Evolutionary conservation across 2,329 filamentous ascomycete species (phyloP), one percentile per base, ranked within the genome.

Genomic region (Talaromyces sp.): DNA sequence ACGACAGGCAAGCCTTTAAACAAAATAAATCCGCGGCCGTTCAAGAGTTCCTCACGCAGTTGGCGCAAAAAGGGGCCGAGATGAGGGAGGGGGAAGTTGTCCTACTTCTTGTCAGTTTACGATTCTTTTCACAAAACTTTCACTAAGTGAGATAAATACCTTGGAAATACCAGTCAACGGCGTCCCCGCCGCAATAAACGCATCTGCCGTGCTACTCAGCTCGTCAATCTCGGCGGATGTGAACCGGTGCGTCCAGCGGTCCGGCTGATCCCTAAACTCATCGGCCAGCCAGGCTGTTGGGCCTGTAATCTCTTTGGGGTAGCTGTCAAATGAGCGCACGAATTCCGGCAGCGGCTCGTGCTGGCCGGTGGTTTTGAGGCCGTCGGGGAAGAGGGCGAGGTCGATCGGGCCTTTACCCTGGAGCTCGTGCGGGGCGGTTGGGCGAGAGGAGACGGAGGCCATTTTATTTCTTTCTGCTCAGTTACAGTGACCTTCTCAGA

Each of bases 21-120:
- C 14, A 96, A 83, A 64, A 95, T 89, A 77, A 96, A 96, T 17
- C 92, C 92, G 70, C 95, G 95, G 65, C 90, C 91, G 71, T 96
- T 85, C 59, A 96, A 75, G n/a, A 90, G 78, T 63, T 90, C 88
- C 19, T 82, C 78, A 55, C 85, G 82, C 62, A 90, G 80, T 3
- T 73, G 74, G 6, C 73, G 74, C 19, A 90, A 77, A 59, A 84
- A 81, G 2, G 70, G 65, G 9, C 79, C 75, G 43, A 90, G 80
- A 14, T 75, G 79, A 2, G 86, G 84, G 1, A 90, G 81, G 3
- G 75, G 77, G 73, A 90, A 90, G 70, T 85, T 86, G 35, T 75
- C 76, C 78, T 82, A 60, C 31, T n/a, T 13, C n/a, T n/a, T n/a
- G 19, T 65, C 46, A 62, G 59, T 6, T 19, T 24, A n/a, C n/a